Percentiles rank a stretch among this genome's conserved stretches.
Evolutionary conservation across 331 rosid genomes (phyloP).

Genomic region (Quercus lobata): DNA sequence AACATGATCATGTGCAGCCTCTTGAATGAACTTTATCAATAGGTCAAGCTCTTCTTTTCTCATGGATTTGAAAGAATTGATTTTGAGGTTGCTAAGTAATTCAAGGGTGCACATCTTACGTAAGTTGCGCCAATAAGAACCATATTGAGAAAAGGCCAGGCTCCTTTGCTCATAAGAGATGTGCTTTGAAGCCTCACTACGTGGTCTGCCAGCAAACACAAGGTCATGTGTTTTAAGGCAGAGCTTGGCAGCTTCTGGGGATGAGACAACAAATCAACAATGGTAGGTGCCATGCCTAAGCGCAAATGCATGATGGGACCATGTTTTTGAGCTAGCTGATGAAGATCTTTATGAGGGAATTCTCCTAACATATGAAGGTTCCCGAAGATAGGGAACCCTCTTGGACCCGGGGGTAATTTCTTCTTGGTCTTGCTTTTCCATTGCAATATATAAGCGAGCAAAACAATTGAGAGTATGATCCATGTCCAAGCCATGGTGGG

Average conservation of each 20-base stretch:
- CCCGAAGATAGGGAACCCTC: conserved; percentile 59
- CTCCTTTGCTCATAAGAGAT: conserved; percentile 36
- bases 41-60: conserved; percentile 47
- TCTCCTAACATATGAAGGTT: conserved; percentile 41
- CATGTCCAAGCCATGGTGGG: conserved; percentile 14
- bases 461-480: conserved; percentile 14
- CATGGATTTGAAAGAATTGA: conserved; percentile 30
- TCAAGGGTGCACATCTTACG: conserved; percentile 64
- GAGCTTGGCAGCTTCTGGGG: conserved; percentile 59
- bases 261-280: conserved; percentile 40
- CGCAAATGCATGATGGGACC: conserved; percentile 56
- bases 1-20: conserved; percentile 11
- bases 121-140: conserved; percentile 59
- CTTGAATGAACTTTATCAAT: conserved; percentile 26
- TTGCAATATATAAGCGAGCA: conserved; percentile 21
- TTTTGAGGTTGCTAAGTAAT: conserved; percentile 40
- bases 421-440: conserved; percentile 19
- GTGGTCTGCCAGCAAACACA: conserved; percentile 58
- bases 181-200: conserved; percentile 25
- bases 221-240: conserved; percentile 63
- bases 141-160: conserved; percentile 33
- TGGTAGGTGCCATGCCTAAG: conserved; percentile 43
- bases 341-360: conserved; percentile 41
- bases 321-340: conserved; percentile 32
- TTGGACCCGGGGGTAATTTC: conserved; percentile 62